A percentile compares a stretch with the other conserved stretches of the same genome.
These are phyloP conservation scores for Ganoderma sp. DNA, from an alignment of 1,284 basidiomycete species.

Conservation along the genomic window DNA sequence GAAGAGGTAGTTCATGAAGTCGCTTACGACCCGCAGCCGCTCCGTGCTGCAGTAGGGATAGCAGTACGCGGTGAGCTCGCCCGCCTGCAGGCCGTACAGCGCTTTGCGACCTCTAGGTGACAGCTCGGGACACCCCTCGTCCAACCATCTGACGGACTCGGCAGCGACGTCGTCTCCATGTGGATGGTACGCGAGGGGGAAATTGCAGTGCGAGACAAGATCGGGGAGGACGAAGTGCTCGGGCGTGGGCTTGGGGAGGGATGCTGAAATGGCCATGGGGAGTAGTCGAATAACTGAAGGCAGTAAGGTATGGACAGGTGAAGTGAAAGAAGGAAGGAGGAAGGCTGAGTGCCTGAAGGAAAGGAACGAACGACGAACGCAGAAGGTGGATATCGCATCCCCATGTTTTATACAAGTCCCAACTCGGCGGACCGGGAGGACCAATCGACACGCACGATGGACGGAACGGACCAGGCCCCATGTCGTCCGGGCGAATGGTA, in stretches of 20 bases:
- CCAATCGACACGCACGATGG: constrained; percentile 6
- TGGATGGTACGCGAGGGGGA: constrained; percentile 57
- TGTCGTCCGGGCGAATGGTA: neutral
- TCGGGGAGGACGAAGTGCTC: constrained; percentile 63
- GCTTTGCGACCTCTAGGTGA: constrained; percentile 49
- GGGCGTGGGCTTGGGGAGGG: constrained; percentile 16
- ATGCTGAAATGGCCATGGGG: constrained; percentile 5
- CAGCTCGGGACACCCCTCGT: constrained; percentile 56
- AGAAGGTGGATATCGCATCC: neutral
- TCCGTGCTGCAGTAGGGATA: constrained; percentile 59
- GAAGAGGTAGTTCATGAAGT: constrained; percentile 49
- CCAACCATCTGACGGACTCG: constrained; percentile 66
- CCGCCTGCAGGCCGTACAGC: constrained; percentile 65
- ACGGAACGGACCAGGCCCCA: constrained; percentile 8
- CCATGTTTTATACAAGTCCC: constrained; percentile 6
- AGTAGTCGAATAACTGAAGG: neutral
- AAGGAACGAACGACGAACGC: neutral
- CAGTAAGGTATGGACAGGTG: neutral
- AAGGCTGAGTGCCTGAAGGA: constrained; percentile 6
- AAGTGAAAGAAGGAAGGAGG: constrained; percentile 5
- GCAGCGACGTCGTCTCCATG: constrained; percentile 60
- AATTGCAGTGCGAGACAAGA: constrained; percentile 64
- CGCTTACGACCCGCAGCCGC: constrained; percentile 62
- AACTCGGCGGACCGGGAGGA: constrained; percentile 7
- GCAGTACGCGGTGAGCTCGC: constrained; percentile 69